Evolutionary conservation across 306 rosid species (phyloP).

Genomic region (Arachis hypogaea): DNA sequence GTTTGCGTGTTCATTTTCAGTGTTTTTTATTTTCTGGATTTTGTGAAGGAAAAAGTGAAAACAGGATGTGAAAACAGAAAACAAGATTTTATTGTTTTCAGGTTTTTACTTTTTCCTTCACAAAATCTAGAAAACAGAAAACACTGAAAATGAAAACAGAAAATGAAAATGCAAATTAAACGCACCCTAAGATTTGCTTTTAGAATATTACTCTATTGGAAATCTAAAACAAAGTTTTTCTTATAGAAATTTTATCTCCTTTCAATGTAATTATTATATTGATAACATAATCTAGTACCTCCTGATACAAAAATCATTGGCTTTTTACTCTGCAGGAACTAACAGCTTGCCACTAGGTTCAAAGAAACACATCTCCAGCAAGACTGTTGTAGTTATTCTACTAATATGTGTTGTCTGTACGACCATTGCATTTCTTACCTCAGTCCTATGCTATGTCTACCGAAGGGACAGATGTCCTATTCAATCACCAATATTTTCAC

Average conservation of each 20-base stretch:
- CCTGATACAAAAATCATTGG: conserved; percentile 1
- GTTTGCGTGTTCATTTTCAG: too few species aligned
- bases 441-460: conserved; percentile 62
- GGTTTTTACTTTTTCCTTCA: too few species aligned
- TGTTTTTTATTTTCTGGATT: too few species aligned
- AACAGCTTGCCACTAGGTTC: conserved; percentile 51
- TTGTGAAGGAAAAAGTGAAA: too few species aligned
- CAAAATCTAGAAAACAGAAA: too few species aligned
- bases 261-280: background rate
- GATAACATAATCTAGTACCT: conserved; percentile 1
- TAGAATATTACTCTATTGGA: background rate
- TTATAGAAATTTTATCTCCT: background rate
- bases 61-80: too few species aligned
- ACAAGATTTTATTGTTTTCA: too few species aligned
- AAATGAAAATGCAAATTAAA: too few species aligned
- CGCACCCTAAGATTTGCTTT: conserved; percentile 1
- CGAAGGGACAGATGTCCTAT: conserved; percentile 56
- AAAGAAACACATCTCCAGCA: conserved; percentile 69
- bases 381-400: conserved; percentile 66
- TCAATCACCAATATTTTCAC: conserved; percentile 62
- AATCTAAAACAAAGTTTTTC: background rate
- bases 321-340: conserved; percentile 60
- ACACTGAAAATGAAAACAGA: too few species aligned
- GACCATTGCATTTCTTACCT: conserved; percentile 70
- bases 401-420: conserved; percentile 66